Percentiles rank a stretch among this genome's conserved stretches.
Evolutionary conservation across 1,139 yeast genomes (phyloP).

Genomic region (Yamadazyma taylorii): DNA sequence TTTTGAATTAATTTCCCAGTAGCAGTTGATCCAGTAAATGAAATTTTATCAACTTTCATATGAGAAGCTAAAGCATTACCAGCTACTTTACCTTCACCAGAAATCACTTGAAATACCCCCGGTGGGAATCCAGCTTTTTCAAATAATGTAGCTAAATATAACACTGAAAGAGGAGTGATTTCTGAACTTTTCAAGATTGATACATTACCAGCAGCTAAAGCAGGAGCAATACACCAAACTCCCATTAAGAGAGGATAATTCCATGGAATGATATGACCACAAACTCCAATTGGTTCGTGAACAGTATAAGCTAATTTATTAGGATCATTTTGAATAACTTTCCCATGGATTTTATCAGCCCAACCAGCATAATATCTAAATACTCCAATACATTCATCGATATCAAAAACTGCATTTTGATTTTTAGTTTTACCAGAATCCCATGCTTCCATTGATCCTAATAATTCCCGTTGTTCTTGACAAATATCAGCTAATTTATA

Average conservation of each 20-base stretch:
- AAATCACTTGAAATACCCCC: slow-evolving; percentile 63
- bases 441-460: slow-evolving; percentile 72
- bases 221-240: slow-evolving; percentile 63
- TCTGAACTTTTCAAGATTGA: slow-evolving; percentile 68
- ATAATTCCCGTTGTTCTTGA: slow-evolving; percentile 54
- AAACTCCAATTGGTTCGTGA: slow-evolving; percentile 81
- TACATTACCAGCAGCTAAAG: slow-evolving; percentile 68
- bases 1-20: slow-evolving; percentile 63
- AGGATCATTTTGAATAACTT: slow-evolving; percentile 64
- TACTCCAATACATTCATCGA: slow-evolving; percentile 56
- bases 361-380: slow-evolving; percentile 79
- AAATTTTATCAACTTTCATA: slow-evolving; percentile 58
- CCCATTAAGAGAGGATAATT: slow-evolving; percentile 62
- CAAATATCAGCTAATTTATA: slow-evolving; percentile 61
- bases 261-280: slow-evolving; percentile 75
- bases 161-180: slow-evolving; percentile 61
- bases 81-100: slow-evolving; percentile 56
- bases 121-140: slow-evolving; percentile 71
- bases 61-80: slow-evolving; percentile 62
- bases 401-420: slow-evolving; percentile 52
- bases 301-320: slow-evolving; percentile 73
- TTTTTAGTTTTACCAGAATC: slow-evolving; percentile 77
- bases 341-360: slow-evolving; percentile 79
- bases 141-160: slow-evolving; percentile 53
- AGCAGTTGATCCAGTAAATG: slow-evolving; percentile 63